A percentile compares a stretch with the other conserved stretches of the same genome.
These are phyloP conservation scores for Parachaetomium inaequale DNA, from an alignment of 495 filamentous ascomycete species.

Conservation along the genomic window DNA sequence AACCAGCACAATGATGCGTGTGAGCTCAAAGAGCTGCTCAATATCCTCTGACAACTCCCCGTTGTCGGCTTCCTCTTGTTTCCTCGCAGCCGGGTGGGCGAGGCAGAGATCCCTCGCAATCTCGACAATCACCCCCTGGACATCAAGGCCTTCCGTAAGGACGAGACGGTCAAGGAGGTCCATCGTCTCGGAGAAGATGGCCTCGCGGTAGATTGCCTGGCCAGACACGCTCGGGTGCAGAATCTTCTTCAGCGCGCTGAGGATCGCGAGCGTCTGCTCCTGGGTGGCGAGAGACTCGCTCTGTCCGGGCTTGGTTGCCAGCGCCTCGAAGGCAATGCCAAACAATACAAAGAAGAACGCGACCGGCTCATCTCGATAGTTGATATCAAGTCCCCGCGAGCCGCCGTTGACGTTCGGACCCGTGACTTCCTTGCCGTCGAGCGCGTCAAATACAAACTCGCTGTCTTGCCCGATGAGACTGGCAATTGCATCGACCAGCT, in stretches of 20 bases:
- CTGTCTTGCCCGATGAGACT: constrained; percentile 97
- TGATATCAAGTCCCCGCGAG: constrained; percentile 67
- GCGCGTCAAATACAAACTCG: constrained; percentile 92
- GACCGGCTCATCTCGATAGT: constrained; percentile 95
- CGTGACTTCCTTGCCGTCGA: constrained; percentile 76
- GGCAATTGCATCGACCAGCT: constrained; percentile 93
- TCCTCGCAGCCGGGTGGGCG: constrained; percentile 80
- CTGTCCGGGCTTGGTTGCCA: constrained; percentile 69
- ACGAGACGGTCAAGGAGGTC: constrained; percentile 91
- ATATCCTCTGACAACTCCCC: constrained; percentile 91
- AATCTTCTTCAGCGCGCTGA: constrained; percentile 91
- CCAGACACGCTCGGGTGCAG: constrained; percentile 91
- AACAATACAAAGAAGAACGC: constrained; percentile 99
- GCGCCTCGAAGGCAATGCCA: constrained; percentile 90
- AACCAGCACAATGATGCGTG: constrained; percentile 89
- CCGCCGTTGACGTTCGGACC: constrained; percentile 47
- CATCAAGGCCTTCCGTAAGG: constrained; percentile 79
- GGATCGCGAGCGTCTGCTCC: constrained; percentile 82
- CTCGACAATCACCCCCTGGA: constrained; percentile 90
- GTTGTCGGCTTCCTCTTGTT: constrained; percentile 59
- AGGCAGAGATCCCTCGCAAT: constrained; percentile 87
- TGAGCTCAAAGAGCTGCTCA: constrained; percentile 95
- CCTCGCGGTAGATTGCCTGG: constrained; percentile 91
- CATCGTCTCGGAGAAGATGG: constrained; percentile 96
- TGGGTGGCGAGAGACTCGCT: constrained; percentile 67